Base-by-base conservation (phyloP, 768 basidiomycete species). In the Fibroporia radiculosa region DNA sequence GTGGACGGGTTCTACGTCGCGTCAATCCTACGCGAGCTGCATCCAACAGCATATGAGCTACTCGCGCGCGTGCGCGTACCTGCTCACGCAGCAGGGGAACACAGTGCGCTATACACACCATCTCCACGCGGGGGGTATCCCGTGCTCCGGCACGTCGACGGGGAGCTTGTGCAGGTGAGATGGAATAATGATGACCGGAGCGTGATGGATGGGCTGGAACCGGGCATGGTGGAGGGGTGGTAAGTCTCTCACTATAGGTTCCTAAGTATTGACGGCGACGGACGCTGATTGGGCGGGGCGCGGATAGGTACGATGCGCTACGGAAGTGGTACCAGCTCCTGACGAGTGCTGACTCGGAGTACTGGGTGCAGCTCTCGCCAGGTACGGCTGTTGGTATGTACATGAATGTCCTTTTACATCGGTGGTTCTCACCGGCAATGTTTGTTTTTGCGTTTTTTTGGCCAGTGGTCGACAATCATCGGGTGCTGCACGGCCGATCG, bases 181-280 rank as follows among this genome's bases (percentile, higher is more conserved):
- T 98, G 93, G 89, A 98, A 97, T 57, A 93, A 91, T 49, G 86
- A 93, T 52, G 93, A 98, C 61, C 70, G 95, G 41, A 93, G 89
- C 47, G 84, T 82, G 2, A 75, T 98, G 69, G 75, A 68, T 48
- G 67, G 72, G 49, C 51, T 90, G 50, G 66, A 69, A 13, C 66
- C 80, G 0, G 69, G 71, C 6, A 56, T 76, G 48, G 79, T 97
- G 8, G 85, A 88, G 55, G 69, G 74, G 43, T 97, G 92, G 91
- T 83, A 52, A 31, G 65, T 49, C 24, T 13, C 25, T 6, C 20
- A n/a, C 16, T 19, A 18, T 38, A 13, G 16, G 25, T 4, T 38
- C 36, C 13, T 12, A 18, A 7, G 6, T 4, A 19, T 4, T 38
- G 36, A 26, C 20, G n/a, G n/a, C n/a, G n/a, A n/a, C n/a, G n/a